Evolutionary conservation across 192 early-diverging fungal species (phyloP).

Genomic region (Oehlia diaphana): DNA sequence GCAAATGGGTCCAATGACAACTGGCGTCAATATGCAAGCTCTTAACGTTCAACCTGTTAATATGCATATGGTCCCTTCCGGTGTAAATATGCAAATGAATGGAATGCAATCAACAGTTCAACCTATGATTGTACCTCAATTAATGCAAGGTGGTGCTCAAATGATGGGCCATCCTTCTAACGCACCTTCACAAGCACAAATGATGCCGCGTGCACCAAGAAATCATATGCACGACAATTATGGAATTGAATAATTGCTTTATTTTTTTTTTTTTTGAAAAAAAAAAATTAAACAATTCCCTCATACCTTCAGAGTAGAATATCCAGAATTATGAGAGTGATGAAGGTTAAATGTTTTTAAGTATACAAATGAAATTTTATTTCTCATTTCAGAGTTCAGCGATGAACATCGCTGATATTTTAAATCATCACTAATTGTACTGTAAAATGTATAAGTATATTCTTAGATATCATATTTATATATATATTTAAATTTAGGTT

Average conservation of each 20-base stretch:
- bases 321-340: no score
- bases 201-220: background rate
- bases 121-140: conserved; percentile 1
- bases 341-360: no score
- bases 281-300: no score
- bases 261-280: no score
- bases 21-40: conserved; percentile 13
- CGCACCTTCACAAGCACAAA: conserved; percentile 6
- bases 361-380: no score
- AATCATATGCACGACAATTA: conserved; percentile 25
- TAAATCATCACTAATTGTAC: no score
- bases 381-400: no score
- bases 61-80: background rate
- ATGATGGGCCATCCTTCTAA: conserved; percentile 12
- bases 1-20: conserved; percentile 19
- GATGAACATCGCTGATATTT: no score
- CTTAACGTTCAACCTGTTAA: background rate
- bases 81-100: conserved; percentile 19
- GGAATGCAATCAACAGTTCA: conserved; percentile 18
- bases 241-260: conserved; percentile 2
- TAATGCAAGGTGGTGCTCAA: conserved; percentile 5
- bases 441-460: no score
- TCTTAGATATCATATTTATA: no score
- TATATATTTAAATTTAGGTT: no score
- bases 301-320: no score